Evolutionary conservation across 495 filamentous ascomycete genomes (phyloP), one percentile per base, ranked within the genome.

Genomic region (Echria macrotheca): DNA sequence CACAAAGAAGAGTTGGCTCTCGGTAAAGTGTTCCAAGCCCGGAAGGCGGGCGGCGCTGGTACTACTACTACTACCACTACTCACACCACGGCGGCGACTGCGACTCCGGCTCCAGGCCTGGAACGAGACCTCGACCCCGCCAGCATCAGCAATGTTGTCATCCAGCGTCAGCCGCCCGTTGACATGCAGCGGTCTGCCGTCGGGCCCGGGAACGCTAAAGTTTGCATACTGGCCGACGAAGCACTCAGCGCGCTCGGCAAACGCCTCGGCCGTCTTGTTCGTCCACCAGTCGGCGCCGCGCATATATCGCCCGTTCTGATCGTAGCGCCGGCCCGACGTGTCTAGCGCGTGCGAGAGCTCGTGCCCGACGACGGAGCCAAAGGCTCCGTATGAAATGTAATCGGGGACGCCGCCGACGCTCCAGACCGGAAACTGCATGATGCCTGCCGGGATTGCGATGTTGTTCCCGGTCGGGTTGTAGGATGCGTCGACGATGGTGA

Each of bases 101-200:
- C 28, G 6, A n/a, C n/a, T n/a, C n/a, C n/a, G n/a, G n/a, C n/a
- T n/a, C 85, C 85, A 89, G 1, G 84, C 82, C 8, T 74, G 70
- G 54, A 79, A 89, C 1, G 82, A 71, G 1, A 82, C 82, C 22
- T 72, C 69, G 15, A 90, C 55, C 5, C 86, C 85, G 25, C 84
- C 85, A 1, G 84, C 84, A 61, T 89, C 85, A 3, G 85, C 83
- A 43, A 89, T 85, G 57, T 88, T 88, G 69, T 89, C 85, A 15
- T 82, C 84, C 3, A 86, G 69, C 0, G 85, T 89, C 21, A 83
- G 65, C 15, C 66, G 66, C 26, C 85, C 85, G 50, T 86, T 86
- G 46, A 87, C 80, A 57, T 87, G 79, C 1, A 82, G 69, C 5
- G 74, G 67, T 52, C 81, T 72, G 23, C 70, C 76, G 21, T 78